phyloP scores from a whole-genome alignment of 345 rosid genomes.

The Arabidopsis suecica region DNA sequence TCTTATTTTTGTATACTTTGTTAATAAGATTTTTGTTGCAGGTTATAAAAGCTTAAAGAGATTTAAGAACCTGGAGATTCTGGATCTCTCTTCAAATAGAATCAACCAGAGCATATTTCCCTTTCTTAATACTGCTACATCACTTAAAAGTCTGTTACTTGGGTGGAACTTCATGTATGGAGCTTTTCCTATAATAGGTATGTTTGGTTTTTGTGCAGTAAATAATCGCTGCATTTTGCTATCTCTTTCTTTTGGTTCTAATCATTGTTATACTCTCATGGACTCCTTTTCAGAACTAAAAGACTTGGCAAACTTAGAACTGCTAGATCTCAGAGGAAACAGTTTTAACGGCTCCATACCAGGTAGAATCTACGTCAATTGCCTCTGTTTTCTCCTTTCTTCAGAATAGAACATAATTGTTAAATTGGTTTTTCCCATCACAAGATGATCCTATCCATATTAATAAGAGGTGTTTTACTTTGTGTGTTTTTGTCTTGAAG shows the following conservation, averaged over 20 bases:
- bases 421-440: no score
- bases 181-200: not conserved
- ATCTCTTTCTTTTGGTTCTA: not conserved
- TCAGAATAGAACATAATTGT: no score
- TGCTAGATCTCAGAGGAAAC: not conserved
- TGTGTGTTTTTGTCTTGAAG: not conserved
- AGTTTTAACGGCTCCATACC: not conserved
- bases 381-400: no score
- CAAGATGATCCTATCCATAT: not conserved
- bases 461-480: not conserved
- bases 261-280: not conserved
- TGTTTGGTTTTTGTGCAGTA: no score
- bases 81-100: slow-evolving; percentile 13
- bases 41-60: slow-evolving; percentile 18
- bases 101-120: slow-evolving; percentile 23
- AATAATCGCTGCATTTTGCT: no score
- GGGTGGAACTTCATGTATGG: not conserved
- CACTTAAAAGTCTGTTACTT: not conserved
- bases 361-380: not conserved
- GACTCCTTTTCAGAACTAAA: not conserved
- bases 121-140: slow-evolving; percentile 3
- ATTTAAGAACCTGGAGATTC: slow-evolving; percentile 10
- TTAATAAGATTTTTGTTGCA: not conserved
- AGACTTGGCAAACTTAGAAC: slow-evolving; percentile 14
- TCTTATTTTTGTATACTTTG: no score